phyloP scores from a whole-genome alignment of 2,329 filamentous ascomycete species.

The Cladophialophora psammophila region DNA sequence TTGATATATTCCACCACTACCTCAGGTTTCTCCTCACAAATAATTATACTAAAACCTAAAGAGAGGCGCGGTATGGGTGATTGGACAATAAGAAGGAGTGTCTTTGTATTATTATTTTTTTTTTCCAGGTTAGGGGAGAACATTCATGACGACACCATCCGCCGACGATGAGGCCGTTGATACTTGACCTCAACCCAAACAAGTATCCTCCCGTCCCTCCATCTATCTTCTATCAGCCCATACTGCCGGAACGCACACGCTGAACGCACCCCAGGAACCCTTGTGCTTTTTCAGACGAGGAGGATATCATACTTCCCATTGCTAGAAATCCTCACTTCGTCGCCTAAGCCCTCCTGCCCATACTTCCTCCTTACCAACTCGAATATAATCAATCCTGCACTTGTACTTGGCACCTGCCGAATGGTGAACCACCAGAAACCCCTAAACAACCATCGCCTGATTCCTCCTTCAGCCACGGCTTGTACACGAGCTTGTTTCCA shows the following conservation, averaged over 20 bases:
- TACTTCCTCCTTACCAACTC: slow-evolving; percentile 69
- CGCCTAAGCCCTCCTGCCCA: slow-evolving; percentile 54
- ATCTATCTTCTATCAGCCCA: not conserved
- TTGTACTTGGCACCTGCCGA: slow-evolving; percentile 68
- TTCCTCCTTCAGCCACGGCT: slow-evolving; percentile 60
- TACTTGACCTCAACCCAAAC: not conserved
- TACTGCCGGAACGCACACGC: not conserved
- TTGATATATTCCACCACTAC: not conserved
- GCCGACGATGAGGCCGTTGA: not conserved
- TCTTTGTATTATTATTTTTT: not conserved
- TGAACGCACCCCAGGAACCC: not conserved
- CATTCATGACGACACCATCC: not conserved
- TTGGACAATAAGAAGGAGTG: not conserved
- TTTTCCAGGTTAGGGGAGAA: not conserved
- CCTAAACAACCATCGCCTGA: slow-evolving; percentile 61
- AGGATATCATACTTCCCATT: slow-evolving; percentile 69
- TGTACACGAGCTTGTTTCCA: slow-evolving; percentile 61
- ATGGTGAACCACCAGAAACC: slow-evolving; percentile 65
- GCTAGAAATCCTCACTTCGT: slow-evolving; percentile 58
- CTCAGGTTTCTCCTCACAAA: not conserved
- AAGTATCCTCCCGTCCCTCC: not conserved
- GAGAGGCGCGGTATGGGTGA: not conserved
- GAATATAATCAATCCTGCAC: slow-evolving; percentile 70
- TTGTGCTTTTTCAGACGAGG: not conserved
- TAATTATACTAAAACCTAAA: not conserved